These are phyloP conservation scores for Patellifolia procumbens DNA, from an alignment of 179 eudicot genomes.

Conservation along the genomic window DNA sequence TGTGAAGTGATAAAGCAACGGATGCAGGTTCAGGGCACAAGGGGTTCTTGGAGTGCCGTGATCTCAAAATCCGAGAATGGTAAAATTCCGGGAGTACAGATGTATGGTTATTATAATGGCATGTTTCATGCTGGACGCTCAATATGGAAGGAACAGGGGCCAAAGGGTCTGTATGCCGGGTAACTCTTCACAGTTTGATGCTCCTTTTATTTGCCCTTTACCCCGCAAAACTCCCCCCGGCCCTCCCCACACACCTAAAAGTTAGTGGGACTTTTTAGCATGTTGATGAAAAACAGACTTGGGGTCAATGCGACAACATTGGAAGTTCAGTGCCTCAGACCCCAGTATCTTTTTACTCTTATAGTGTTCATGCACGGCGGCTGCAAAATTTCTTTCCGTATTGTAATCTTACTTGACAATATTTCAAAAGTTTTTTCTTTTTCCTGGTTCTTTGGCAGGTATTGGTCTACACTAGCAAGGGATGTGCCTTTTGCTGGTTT, in stretches of 20 bases:
- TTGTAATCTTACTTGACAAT: neutral
- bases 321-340: constrained; percentile 1
- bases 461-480: constrained; percentile 91
- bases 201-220: neutral
- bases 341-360: neutral
- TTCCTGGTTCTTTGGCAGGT: constrained; percentile 49
- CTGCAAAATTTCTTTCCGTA: neutral
- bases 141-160: constrained; percentile 92
- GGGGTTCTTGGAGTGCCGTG: constrained; percentile 69
- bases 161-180: constrained; percentile 88
- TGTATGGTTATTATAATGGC: constrained; percentile 82
- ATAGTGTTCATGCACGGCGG: neutral
- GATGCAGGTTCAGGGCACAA: constrained; percentile 93
- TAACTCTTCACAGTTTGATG: constrained; percentile 14
- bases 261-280: neutral
- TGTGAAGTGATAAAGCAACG: constrained; percentile 98
- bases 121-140: constrained; percentile 91
- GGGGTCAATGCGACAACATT: neutral
- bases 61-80: constrained; percentile 44
- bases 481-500: constrained; percentile 97
- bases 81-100: constrained; percentile 54
- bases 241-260: too few species aligned
- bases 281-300: neutral
- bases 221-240: too few species aligned
- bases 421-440: neutral